Conservation (phyloP, 768 basidiomycete species). For the Lactarius hengduanensis region DNA sequence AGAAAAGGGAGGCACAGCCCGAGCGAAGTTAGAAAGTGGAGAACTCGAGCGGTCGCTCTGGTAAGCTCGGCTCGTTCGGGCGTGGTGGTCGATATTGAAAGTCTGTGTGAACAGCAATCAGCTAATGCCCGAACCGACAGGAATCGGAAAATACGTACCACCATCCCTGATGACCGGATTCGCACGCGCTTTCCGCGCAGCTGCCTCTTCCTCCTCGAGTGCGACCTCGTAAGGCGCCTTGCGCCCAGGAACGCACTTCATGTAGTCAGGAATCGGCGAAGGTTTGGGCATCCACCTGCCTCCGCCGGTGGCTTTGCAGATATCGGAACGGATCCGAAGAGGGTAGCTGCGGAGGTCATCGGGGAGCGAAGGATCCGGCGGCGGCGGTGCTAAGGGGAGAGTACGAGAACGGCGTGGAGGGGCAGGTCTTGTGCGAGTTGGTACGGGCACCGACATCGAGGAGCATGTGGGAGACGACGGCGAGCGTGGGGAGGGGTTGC, state of each 20-base stretch:
- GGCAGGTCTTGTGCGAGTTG: slow-evolving; percentile 14
- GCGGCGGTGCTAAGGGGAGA: slow-evolving; percentile 36
- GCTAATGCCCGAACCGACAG: not conserved
- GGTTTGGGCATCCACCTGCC: slow-evolving; percentile 75
- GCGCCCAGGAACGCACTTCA: slow-evolving; percentile 59
- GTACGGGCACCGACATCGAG: slow-evolving; percentile 34
- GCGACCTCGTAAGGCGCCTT: slow-evolving; percentile 68
- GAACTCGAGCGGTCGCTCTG: slow-evolving; percentile 49
- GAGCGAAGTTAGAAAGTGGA: slow-evolving; percentile 56
- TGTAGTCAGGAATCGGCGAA: slow-evolving; percentile 41
- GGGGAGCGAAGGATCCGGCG: slow-evolving; percentile 39
- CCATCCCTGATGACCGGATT: slow-evolving; percentile 70
- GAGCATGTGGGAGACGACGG: slow-evolving; percentile 14
- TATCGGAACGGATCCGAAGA: slow-evolving; percentile 57
- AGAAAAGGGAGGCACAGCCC: not conserved
- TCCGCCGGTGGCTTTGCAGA: slow-evolving; percentile 78
- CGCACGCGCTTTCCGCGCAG: slow-evolving; percentile 45
- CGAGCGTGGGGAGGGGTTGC: slow-evolving; percentile 44
- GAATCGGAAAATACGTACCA: slow-evolving; percentile 27
- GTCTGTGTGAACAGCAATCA: slow-evolving; percentile 35
- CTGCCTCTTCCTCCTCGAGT: slow-evolving; percentile 64
- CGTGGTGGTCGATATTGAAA: slow-evolving; percentile 65
- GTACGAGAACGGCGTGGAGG: slow-evolving; percentile 36
- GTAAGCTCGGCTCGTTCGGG: slow-evolving; percentile 44
- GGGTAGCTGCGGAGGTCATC: slow-evolving; percentile 77